phyloP scores from a whole-genome alignment of 441 rosid genomes.

The Gossypium davidsonii region DNA sequence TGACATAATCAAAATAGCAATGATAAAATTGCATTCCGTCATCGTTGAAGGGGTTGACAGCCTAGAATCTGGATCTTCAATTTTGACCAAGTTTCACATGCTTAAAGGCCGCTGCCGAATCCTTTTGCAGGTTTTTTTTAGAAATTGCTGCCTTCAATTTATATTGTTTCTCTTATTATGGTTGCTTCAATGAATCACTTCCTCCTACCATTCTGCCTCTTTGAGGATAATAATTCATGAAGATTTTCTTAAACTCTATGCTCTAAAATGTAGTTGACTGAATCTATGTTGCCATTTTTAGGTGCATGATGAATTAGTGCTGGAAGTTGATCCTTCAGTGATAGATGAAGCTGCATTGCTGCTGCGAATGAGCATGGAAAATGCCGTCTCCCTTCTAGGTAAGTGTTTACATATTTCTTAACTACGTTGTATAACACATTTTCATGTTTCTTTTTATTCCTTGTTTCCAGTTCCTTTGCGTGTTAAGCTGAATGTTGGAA shows the following conservation, averaged over 20 bases:
- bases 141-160: constrained; percentile 9
- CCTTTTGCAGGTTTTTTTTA: constrained; percentile 68
- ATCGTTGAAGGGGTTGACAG: constrained; percentile 37
- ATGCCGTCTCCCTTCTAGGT: constrained; percentile 76
- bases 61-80: constrained; percentile 29
- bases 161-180: background rate
- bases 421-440: background rate
- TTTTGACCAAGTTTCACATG: constrained; percentile 45
- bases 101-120: constrained; percentile 74
- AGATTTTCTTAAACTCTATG: background rate
- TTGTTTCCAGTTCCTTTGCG: constrained; percentile 68
- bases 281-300: constrained; percentile 18
- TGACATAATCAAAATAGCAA: constrained; percentile 92
- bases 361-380: constrained; percentile 75
- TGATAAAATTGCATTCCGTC: constrained; percentile 62
- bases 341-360: constrained; percentile 67
- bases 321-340: constrained; percentile 76
- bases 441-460: constrained; percentile 3
- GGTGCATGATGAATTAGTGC: constrained; percentile 94
- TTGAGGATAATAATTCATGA: background rate
- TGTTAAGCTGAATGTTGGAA: constrained; percentile 83
- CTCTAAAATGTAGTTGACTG: constrained; percentile 12
- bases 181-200: background rate
- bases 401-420: constrained; percentile 12
- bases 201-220: background rate